Base-by-base conservation (phyloP, 2,329 filamentous ascomycete genomes). In the Botrytis galanthina region DNA sequence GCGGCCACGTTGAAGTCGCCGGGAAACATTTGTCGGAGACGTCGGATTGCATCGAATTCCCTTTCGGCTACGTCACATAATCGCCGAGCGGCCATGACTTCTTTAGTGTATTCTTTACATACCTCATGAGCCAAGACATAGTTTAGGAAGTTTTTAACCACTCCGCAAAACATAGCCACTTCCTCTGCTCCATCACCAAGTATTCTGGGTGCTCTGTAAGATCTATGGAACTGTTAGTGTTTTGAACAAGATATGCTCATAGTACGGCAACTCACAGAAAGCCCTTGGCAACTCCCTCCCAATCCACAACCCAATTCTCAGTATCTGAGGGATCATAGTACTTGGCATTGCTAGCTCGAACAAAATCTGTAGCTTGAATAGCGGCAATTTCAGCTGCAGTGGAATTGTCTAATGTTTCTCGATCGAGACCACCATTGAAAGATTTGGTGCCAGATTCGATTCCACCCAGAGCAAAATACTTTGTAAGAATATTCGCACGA, bases 91-190 rank as follows among this genome's bases (percentile, higher is more conserved):
- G 86, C 84, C 26, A 88, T 83, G 73, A 98, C 85, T 75, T 95
- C 88, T 0, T 86, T 84, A 0, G 82, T 85, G 80, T 95, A 92
- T 81, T 98, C 96, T 0, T 92, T 91, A 79, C 94, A 97, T 26
- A 97, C 95, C 54, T 92, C 88, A 79, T 98, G 95, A 74, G 92
- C 88, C 16, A 95, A 85, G 0, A 98, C 85, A 77, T 98, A 99
- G 76, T 93, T 93, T 76, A 97, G 88, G 80, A 98, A 98, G 80
- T 96, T 97, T 74, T 89, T 88, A 59, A 98, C 86, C 0, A 97
- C 88, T 48, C 87, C 86, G 32, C 91, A 89, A 4, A 89, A 90
- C 10, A 86, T 82, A n/a, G 87, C 83, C 75, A 94, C 86, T 20
- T 86, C 82, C 0, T 83, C 80, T 26, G 85, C 80, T 20, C 90